Base-by-base conservation (phyloP, 1,284 basidiomycete species). In the Rhodotorula mucilaginosa region DNA sequence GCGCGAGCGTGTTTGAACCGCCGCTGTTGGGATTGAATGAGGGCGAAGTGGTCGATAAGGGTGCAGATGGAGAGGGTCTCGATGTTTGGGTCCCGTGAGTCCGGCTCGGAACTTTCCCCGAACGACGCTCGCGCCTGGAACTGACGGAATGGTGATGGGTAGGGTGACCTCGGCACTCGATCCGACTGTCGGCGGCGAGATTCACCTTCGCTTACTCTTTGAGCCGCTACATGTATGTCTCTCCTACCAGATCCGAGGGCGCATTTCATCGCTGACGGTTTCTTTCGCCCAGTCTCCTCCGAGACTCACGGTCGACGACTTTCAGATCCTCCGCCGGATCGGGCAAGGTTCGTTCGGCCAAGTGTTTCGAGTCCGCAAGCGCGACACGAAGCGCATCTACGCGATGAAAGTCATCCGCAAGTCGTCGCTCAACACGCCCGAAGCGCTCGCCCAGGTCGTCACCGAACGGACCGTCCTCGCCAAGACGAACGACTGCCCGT, bases 321-420 rank as follows among this genome's bases (percentile, higher is more conserved):
- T 83, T 74, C 81, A 82, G 65, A 79, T 81, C 59, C 75, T 83
- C 60, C 81, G 80, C 70, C 77, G 81, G 62, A 83, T 83, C 59
- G 82, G 82, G 6, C 77, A 80, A 64, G 82, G 82, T 52, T 82
- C 81, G 16, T 83, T 82, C 72, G 82, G 82, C 5, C 77, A 80
- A 46, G 82, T 83, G 39, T 83, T 82, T 70, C 81, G 81, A 65
- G 82, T 83, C 26, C 78, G 82, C 48, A 83, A 83, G 73, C 79
- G 80, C 60, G 82, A 83, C 73, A 82, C 82, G 49, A 79, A 80
- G 64, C 80, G 82, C 29, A 81, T 83, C 71, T 77, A 73, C 68
- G 49, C 52, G 48, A 60, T 66, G 61, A 83, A 83, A 71, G 82
- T 82, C 29, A 80, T 83, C 29, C 79, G 79, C 12, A 83, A 83